Base-by-base conservation (phyloP, 331 rosid genomes). In the Ulmus americana region DNA sequence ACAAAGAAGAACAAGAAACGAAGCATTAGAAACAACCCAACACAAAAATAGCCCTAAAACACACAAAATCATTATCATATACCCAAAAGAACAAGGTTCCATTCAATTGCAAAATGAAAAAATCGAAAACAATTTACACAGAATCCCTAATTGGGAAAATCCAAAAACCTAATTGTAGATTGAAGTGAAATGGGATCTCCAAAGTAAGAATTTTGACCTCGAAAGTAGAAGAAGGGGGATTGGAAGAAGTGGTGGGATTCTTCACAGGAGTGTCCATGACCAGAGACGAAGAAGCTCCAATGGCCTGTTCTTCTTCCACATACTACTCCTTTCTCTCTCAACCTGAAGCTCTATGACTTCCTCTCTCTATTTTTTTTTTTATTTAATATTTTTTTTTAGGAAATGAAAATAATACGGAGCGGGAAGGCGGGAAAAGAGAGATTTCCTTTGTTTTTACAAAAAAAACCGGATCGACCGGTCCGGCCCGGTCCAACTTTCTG, bases 261-360 rank as follows among this genome's bases (percentile, higher is more conserved):
- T 61, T 79, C 68, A 64, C 50, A 0, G 79, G 83, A 38, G 83
- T 65, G 62, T 79, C 81, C 81, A 76, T 74, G 63, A 35, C 58
- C 59, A 22, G 39, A 55, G 46, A 47, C 11, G n/a, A 59, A 51
- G 53, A 59, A 51, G 53, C 56, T 67, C 41, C 44, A 7, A 5
- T 22, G 13, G 41, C 13, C 7, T 7, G 2, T 10, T 35, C 49
- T 60, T 60, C 50, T 15, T 40, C 64, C 13, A 18, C 64, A 60
- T 44, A 1, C 65, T 57, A 56, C 38, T 53, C 20, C 44, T 48
- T n/a, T 22, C 40, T 47, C 64, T 54, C 72, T 47, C 43, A 12
- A 41, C 18, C 48, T 45, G 15, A 13, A 45, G 1, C 35, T 47
- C 56, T 51, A 58, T 12, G 45, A 7, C 55, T 68, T 18, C 13